These are phyloP conservation scores for Centaurea solstitialis DNA, from an alignment of 129 eudicot genomes.

Conservation along the genomic window DNA sequence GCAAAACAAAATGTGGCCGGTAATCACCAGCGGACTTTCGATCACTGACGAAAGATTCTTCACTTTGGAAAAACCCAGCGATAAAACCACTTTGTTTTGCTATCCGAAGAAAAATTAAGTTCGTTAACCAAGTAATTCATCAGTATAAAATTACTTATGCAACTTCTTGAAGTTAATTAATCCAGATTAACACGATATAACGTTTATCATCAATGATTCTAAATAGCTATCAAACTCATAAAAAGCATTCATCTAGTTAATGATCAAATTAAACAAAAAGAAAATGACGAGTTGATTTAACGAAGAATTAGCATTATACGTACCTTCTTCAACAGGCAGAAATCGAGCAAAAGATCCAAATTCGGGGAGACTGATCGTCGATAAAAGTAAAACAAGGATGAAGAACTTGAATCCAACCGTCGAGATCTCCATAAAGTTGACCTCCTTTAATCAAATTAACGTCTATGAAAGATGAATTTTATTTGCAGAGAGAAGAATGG, in stretches of 20 bases:
- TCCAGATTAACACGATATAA: not conserved
- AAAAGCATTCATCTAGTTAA: not conserved
- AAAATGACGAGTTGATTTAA: not conserved
- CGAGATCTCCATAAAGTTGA: constrained; percentile 13
- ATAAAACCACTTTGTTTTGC: no score
- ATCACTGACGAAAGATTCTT: no score
- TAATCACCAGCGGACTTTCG: no score
- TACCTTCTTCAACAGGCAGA: constrained; percentile 49
- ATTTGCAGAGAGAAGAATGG: no score
- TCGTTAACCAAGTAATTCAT: no score
- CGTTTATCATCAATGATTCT: not conserved
- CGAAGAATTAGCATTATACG: constrained; percentile 1
- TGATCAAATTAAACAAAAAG: not conserved
- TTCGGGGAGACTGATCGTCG: constrained; percentile 13
- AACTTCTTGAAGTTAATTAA: not conserved
- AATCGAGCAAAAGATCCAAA: constrained; percentile 42
- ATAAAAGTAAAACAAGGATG: constrained; percentile 15
- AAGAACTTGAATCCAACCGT: not conserved
- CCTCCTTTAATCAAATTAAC: not conserved
- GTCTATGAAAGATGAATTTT: not conserved
- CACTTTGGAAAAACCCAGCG: no score
- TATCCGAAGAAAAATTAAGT: no score
- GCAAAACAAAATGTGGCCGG: no score
- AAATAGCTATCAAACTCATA: not conserved
- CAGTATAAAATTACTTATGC: no score